These are phyloP conservation scores for Marasmius oreades DNA, from an alignment of 1,284 basidiomycete species.

Conservation along the genomic window DNA sequence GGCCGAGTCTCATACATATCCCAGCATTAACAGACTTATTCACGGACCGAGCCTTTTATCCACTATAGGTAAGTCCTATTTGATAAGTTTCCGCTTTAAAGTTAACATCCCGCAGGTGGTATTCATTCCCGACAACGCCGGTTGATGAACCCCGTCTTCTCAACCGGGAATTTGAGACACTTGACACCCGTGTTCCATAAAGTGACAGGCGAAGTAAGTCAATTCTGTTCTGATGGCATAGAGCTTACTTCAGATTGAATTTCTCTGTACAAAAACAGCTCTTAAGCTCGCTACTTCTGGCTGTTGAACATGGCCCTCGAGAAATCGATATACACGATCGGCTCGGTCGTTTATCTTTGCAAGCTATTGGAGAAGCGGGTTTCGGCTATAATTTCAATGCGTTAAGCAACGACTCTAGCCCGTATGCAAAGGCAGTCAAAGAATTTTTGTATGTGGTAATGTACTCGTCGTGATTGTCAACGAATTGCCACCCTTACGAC, in stretches of 20 bases:
- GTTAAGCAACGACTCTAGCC: slow-evolving; percentile 20
- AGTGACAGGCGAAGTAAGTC: background rate
- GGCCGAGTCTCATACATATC: too few relatives aligned
- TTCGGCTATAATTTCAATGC: slow-evolving; percentile 39
- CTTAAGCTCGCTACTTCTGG: too few relatives aligned
- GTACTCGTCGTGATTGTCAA: too few relatives aligned
- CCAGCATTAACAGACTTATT: too few relatives aligned
- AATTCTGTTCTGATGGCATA: too few relatives aligned
- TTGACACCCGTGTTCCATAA: slow-evolving; percentile 9
- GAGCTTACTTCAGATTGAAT: too few relatives aligned
- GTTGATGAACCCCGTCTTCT: slow-evolving; percentile 13
- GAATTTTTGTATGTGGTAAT: slow-evolving; percentile 18
- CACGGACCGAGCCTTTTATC: too few relatives aligned
- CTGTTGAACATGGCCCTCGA: too few relatives aligned
- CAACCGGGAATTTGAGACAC: slow-evolving; percentile 8
- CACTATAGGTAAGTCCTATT: too few relatives aligned
- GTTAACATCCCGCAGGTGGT: too few relatives aligned
- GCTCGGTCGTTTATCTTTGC: slow-evolving; percentile 19
- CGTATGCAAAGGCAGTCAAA: slow-evolving; percentile 29
- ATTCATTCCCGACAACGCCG: slow-evolving; percentile 12
- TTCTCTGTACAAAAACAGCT: background rate
- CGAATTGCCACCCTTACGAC: too few relatives aligned
- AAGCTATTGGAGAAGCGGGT: slow-evolving; percentile 27
- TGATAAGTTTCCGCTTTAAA: too few relatives aligned
- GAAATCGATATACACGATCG: slow-evolving; percentile 12